Evolutionary conservation across 805 yeast genomes (phyloP), one percentile per base, ranked within the genome.

Genomic region (Teunomyces stri): DNA sequence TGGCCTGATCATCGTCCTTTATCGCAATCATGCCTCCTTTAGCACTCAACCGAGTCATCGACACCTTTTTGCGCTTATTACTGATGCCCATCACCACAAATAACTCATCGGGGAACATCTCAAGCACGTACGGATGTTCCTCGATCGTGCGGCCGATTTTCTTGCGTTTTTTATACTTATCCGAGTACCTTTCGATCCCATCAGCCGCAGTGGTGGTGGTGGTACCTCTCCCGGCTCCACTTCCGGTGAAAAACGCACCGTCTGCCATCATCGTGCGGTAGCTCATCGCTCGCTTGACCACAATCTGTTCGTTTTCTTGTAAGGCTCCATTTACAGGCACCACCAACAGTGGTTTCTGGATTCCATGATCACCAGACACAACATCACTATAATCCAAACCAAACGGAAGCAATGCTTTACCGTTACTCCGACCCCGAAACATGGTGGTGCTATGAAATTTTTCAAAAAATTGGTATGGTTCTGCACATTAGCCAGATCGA

Each of bases 181-280:
- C 97, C 2, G 95, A 82, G 61, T 89, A 89, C 57, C 97, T 76
- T 60, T 84, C 80, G 37, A 91, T 78, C 1, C 92, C 90, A 61
- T 88, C 96, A 0, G 66, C 57, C 0, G 60, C 55, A 2, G 59
- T 55, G 6, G 45, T 3, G 27, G 59, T 56, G 7, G 44, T 7
- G 27, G 10, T 25, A 3, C 27, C 27, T 1, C 11, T 7, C 2
- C 3, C 27, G 46, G 12, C 62, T 56, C n/a, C 51, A 46, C 35
- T 65, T 0, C 89, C 90, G 0, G 89, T 78, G 56, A 71, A 83
- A 50, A 86, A 85, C 0, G 88, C 82, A 0, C 89, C 85, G 50
- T 84, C 85, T 44, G 72, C 74, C 60, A 85, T 70, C n/a, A 76
- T 57, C 28, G 72, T 74, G 33, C 76, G 63, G 49, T 84, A 74